Evolutionary conservation across 1,139 yeast species (phyloP).

Genomic region (Magnusiomyces paraingens): DNA sequence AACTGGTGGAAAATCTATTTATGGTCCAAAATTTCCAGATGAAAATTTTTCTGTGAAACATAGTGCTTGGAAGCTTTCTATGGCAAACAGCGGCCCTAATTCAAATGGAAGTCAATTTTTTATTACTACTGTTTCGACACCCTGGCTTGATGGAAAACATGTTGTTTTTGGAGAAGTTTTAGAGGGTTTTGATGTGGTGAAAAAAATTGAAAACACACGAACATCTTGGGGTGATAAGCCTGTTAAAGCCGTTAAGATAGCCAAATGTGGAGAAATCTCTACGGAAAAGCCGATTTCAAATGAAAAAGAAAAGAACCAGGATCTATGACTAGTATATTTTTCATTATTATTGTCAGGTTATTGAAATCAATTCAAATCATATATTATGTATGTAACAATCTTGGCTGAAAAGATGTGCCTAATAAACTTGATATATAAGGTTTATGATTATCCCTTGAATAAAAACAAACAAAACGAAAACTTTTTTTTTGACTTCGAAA

Average conservation of each 20-base stretch:
- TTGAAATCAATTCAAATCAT: not conserved
- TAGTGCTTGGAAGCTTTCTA: conserved; percentile 66
- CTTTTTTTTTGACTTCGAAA: too few relatives aligned
- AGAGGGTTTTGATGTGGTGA: conserved; percentile 79
- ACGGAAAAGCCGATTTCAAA: conserved; percentile 15
- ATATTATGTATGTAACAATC: not conserved
- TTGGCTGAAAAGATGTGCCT: too few relatives aligned
- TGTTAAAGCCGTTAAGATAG: conserved; percentile 60
- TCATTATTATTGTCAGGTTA: not conserved
- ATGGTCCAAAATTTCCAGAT: conserved; percentile 81
- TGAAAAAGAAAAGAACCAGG: conserved; percentile 28
- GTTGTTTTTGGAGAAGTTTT: conserved; percentile 93
- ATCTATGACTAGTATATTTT: not conserved
- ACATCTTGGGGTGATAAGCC: conserved; percentile 69
- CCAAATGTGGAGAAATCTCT: conserved; percentile 67
- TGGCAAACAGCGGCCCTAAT: conserved; percentile 97
- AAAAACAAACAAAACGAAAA: too few relatives aligned
- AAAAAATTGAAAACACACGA: conserved; percentile 69
- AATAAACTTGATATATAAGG: too few relatives aligned
- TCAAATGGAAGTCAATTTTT: conserved; percentile 96
- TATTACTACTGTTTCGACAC: conserved; percentile 83
- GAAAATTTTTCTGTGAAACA: conserved; percentile 82
- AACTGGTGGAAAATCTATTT: conserved; percentile 93
- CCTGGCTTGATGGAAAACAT: conserved; percentile 93
- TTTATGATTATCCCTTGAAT: too few relatives aligned